Evolutionary conservation across 23 red algal genomes (phyloP).

Genomic region (Agarophyton chilense): DNA sequence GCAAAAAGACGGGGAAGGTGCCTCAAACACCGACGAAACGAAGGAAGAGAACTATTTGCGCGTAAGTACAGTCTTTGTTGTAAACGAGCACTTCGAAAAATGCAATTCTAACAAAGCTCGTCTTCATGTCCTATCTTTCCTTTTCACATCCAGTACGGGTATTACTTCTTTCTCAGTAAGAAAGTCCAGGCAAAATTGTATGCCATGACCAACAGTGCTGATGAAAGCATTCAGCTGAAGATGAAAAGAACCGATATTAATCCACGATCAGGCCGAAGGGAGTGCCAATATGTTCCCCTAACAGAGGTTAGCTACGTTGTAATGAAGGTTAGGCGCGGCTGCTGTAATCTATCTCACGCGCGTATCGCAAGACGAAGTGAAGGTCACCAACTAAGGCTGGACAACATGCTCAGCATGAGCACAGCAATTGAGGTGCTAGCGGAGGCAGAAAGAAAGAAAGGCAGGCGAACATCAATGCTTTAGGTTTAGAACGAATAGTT

Average conservation of each 20-base stretch:
- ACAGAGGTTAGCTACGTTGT: conserved; percentile 32
- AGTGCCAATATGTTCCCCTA: conserved; percentile 1
- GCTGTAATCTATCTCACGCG: not conserved
- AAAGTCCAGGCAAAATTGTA: conserved; percentile 20
- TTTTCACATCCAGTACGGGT: not conserved
- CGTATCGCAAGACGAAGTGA: not conserved
- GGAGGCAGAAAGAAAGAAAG: conserved; percentile 8
- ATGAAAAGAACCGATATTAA: conserved; percentile 7
- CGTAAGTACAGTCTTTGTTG: not conserved
- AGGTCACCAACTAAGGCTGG: conserved; percentile 14
- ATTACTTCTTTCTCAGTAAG: conserved; percentile 34
- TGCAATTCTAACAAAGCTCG: not conserved
- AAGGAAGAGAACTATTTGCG: conserved; percentile 26
- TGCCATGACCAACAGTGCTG: not conserved
- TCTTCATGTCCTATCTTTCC: not conserved
- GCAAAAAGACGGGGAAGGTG: not conserved
- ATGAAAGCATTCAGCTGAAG: not conserved
- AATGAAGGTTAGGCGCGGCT: conserved; percentile 24
- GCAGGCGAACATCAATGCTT: not conserved
- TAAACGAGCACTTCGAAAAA: too few species aligned
- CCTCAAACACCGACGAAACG: not conserved
- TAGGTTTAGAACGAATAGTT: not conserved
- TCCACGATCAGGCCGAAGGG: too few species aligned
- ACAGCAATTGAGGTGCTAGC: conserved; percentile 35
- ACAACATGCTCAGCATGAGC: conserved; percentile 45